Evolutionary conservation across 1,284 basidiomycete species (phyloP).

Genomic region (Athelia psychrophila): DNA sequence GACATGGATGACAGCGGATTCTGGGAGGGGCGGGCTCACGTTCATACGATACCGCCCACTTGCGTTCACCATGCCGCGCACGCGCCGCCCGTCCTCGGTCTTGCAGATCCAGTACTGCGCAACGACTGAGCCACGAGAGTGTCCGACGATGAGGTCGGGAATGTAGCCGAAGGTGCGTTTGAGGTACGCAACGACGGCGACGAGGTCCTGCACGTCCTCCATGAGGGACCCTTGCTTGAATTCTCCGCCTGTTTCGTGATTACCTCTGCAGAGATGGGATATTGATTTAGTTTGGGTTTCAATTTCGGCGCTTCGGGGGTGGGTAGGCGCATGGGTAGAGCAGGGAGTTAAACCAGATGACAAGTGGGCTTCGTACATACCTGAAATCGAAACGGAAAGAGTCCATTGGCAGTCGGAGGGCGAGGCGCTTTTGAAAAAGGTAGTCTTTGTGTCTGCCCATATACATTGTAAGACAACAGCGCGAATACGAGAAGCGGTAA

Average conservation of each 20-base stretch:
- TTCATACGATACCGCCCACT: constrained; percentile 73
- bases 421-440: constrained; percentile 75
- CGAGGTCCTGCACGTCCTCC: constrained; percentile 63
- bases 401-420: constrained; percentile 64
- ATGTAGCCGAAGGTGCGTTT: constrained; percentile 56
- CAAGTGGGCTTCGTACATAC: constrained; percentile 35
- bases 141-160: constrained; percentile 65
- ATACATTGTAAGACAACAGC: constrained; percentile 1
- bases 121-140: constrained; percentile 70
- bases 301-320: no score
- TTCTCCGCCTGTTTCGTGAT: constrained; percentile 69
- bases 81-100: constrained; percentile 48
- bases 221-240: constrained; percentile 56
- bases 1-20: neutral
- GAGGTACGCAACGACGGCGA: constrained; percentile 61
- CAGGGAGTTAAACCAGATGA: no score
- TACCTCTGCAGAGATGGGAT: constrained; percentile 48
- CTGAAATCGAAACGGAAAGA: constrained; percentile 86
- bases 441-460: constrained; percentile 75
- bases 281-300: neutral
- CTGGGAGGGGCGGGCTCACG: constrained; percentile 37
- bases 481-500: neutral
- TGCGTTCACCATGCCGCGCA: constrained; percentile 64
- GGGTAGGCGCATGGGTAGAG: no score
- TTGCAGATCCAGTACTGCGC: constrained; percentile 65